Base-by-base conservation (phyloP, 106 monocot species). In the Allium sativum region DNA sequence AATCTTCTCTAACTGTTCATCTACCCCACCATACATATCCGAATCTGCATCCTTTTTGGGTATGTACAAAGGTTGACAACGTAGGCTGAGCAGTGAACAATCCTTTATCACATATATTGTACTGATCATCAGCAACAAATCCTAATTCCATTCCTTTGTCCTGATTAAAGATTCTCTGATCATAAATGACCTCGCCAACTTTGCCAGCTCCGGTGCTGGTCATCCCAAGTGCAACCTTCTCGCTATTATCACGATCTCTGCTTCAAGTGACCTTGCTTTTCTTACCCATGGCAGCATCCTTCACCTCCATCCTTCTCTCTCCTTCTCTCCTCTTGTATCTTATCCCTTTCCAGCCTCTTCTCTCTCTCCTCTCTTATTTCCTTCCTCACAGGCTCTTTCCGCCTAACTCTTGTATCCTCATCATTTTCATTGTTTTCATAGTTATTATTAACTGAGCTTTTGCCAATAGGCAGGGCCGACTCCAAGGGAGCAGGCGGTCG, bases 121-220 rank as follows among this genome's bases (percentile, higher is more conserved):
- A 98, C 68, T 98, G 96, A 45, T 98, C 96, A 73, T 98, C 96
- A 44, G 87, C 62, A 45, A 66, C 82, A 76, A 98, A 91, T 0
- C 96, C 96, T 67, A 90, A 98, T 6, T 80, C 90, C 96, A 98
- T 98, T 55, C 96, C 96, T 52, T 91, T 91, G 19, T 98, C 96
- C 67, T 98, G 96, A 69, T 98, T 98, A 56, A 98, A 98, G 15
- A 98, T 67, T 66, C 96, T 77, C 60, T 90, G 87, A 59, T 98
- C 96, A 68, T 91, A 98, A 82, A 96, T 91, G 67, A 96, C 84
- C 65, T 96, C 90, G 41, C 96, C 91, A 7, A 40, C n/a, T 8
- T 72, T 74, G 21, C 75, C 79, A 12, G 78, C 84, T 42, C 91
- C 84, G 17, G 82, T 82, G 59, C 66, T 87, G 13, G 96, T 90